Evolutionary conservation across 345 rosid species (phyloP).

Genomic region (Laguncularia racemosa): DNA sequence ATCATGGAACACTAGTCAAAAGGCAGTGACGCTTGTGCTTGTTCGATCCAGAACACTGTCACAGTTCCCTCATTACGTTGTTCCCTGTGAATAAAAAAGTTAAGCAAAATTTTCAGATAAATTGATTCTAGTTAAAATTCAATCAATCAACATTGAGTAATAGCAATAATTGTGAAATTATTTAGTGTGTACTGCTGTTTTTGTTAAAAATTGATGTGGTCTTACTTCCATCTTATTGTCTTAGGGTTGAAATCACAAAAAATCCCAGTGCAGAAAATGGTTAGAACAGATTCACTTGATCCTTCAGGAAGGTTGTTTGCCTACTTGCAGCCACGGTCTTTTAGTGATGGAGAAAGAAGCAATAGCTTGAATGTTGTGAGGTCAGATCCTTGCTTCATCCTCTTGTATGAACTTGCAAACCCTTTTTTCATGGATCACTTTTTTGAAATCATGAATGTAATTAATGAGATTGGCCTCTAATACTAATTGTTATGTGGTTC

Average conservation of each 20-base stretch:
- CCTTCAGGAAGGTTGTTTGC: constrained; percentile 96
- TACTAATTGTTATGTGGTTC: too few relatives aligned
- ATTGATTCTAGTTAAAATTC: too few relatives aligned
- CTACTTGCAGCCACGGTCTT: constrained; percentile 49
- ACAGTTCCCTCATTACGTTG: too few relatives aligned
- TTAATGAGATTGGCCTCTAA: not conserved
- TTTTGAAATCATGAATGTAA: not conserved
- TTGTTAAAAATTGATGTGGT: not conserved
- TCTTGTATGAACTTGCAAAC: not conserved
- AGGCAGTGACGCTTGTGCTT: too few relatives aligned
- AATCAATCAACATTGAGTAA: too few relatives aligned
- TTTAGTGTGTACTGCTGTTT: not conserved
- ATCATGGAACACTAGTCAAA: too few relatives aligned
- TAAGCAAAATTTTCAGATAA: too few relatives aligned
- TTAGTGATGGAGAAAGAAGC: constrained; percentile 26
- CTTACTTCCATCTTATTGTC: constrained; percentile 11
- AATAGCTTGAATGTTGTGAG: constrained; percentile 61
- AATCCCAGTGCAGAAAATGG: constrained; percentile 75
- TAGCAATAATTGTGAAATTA: not conserved
- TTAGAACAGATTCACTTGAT: constrained; percentile 77
- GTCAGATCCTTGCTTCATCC: constrained; percentile 25
- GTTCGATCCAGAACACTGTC: too few relatives aligned
- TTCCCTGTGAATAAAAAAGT: too few relatives aligned
- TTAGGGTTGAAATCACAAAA: constrained; percentile 62
- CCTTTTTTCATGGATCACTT: not conserved